Evolutionary conservation across 768 basidiomycete genomes (phyloP).

Genomic region (Boletus rubroflammeus): DNA sequence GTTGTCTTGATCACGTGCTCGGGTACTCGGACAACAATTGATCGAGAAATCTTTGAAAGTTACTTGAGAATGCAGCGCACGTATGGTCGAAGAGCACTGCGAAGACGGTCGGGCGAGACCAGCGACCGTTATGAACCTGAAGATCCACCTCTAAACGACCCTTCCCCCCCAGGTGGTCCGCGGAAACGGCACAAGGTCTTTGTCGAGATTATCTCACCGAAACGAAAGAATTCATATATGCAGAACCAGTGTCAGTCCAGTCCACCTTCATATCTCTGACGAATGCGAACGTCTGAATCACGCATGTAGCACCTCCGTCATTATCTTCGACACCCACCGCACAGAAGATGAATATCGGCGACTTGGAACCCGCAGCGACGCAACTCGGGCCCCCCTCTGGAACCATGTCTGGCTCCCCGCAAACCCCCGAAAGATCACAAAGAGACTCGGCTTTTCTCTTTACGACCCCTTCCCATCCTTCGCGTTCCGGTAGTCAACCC

Average conservation of each 20-base stretch:
- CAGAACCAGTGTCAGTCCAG: neutral
- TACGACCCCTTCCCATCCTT: slow-evolving; percentile 8
- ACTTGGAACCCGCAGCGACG: neutral
- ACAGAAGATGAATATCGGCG: neutral
- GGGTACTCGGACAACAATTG: neutral
- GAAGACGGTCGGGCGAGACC: slow-evolving; percentile 5
- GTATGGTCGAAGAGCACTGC: slow-evolving; percentile 31
- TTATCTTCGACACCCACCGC: neutral
- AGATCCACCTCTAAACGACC: neutral
- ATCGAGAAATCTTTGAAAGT: neutral
- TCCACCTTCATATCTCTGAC: neutral
- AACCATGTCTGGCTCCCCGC: neutral
- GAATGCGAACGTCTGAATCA: neutral
- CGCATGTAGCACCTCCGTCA: neutral
- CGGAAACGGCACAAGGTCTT: slow-evolving; percentile 33
- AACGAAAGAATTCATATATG: neutral
- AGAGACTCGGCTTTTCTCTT: slow-evolving; percentile 43
- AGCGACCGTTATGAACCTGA: neutral
- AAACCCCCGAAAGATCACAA: slow-evolving; percentile 18
- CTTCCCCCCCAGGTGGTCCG: slow-evolving; percentile 13
- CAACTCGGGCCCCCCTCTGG: neutral
- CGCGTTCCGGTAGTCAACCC: slow-evolving; percentile 32
- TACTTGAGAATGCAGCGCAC: slow-evolving; percentile 30
- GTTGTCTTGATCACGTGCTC: slow-evolving; percentile 4
- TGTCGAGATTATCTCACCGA: slow-evolving; percentile 28